A percentile compares a stretch with the other conserved stretches of the same genome.
These are phyloP conservation scores for Trichoderma sp. DNA, from an alignment of 2,329 filamentous ascomycete genomes.

Conservation along the genomic window DNA sequence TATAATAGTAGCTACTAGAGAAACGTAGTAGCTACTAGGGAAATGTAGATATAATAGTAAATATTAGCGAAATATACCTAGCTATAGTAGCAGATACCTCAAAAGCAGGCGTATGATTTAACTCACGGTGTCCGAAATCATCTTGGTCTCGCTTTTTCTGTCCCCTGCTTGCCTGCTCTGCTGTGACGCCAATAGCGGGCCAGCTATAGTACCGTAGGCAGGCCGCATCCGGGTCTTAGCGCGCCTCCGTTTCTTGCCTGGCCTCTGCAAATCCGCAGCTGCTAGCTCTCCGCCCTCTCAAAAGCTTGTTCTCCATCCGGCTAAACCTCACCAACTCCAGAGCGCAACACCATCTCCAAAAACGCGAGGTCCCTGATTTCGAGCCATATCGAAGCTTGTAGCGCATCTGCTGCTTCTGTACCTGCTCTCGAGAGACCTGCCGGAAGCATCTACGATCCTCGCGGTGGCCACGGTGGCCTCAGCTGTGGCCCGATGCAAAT, in stretches of 20 bases:
- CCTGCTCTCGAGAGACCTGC: background rate
- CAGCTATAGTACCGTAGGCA: background rate
- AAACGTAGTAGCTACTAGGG: too few relatives aligned
- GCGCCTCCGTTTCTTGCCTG: background rate
- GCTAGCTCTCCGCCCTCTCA: constrained; percentile 5
- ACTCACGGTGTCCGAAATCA: too few relatives aligned
- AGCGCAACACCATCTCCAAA: constrained; percentile 8
- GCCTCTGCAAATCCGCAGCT: constrained; percentile 10
- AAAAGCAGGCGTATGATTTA: too few relatives aligned
- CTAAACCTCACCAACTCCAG: constrained; percentile 9
- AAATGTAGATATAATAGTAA: too few relatives aligned
- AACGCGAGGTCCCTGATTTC: background rate
- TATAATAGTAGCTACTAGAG: too few relatives aligned
- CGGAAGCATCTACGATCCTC: background rate
- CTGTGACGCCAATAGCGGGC: constrained; percentile 4
- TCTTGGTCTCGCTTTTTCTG: too few relatives aligned
- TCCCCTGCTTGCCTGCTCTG: background rate
- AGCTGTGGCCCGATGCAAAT: constrained; percentile 4
- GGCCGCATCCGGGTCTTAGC: background rate
- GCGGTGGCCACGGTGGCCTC: constrained; percentile 12
- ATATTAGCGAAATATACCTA: too few relatives aligned
- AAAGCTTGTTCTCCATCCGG: constrained; percentile 21
- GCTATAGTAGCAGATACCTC: too few relatives aligned
- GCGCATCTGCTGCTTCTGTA: background rate
- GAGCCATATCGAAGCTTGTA: background rate